phyloP scores from a whole-genome alignment of 345 rosid genomes.

The Xanthoceras sorbifolium region DNA sequence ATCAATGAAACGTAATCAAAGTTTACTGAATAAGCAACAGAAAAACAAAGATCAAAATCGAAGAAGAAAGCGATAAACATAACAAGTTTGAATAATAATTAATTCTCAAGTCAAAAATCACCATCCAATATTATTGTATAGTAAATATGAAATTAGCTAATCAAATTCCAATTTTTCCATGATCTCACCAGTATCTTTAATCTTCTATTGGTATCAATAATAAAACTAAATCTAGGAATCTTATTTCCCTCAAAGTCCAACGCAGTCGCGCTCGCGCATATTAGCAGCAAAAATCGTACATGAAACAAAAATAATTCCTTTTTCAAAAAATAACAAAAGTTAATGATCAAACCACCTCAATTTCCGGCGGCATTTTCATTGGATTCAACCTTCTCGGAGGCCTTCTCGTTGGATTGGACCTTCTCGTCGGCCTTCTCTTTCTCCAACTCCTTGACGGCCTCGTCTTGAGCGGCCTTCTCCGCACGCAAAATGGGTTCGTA shows the following conservation, averaged over 20 bases:
- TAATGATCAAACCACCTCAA: constrained; percentile 3
- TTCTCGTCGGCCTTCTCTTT: constrained; percentile 23
- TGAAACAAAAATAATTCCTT: background rate
- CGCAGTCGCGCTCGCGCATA: background rate
- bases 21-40: background rate
- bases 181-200: background rate
- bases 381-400: background rate
- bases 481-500: constrained; percentile 79
- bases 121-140: constrained; percentile 1
- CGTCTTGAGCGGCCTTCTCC: constrained; percentile 71
- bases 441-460: constrained; percentile 46
- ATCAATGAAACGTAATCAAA: background rate
- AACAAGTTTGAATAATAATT: background rate
- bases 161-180: background rate
- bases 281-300: background rate
- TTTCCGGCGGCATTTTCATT: background rate
- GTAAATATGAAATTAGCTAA: background rate
- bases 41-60: background rate
- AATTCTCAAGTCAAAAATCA: background rate
- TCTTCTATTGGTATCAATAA: background rate
- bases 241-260: background rate
- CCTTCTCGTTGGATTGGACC: background rate
- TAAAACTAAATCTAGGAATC: background rate
- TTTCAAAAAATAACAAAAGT: background rate
- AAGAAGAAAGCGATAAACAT: background rate